phyloP scores from a whole-genome alignment of 2,329 filamentous ascomycete genomes.

The Ceratocystis ficicola region DNA sequence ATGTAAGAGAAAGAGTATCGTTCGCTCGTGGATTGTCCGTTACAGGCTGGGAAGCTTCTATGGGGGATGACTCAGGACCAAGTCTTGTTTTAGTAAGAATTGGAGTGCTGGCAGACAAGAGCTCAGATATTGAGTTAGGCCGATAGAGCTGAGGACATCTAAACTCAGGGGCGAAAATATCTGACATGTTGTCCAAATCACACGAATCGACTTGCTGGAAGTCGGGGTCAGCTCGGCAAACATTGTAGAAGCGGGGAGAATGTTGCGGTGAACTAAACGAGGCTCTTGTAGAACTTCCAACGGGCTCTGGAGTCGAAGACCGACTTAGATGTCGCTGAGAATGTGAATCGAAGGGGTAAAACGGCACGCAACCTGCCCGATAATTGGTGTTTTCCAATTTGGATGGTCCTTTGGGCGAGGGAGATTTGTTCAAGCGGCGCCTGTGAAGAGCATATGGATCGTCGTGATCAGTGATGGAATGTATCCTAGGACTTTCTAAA shows the following conservation, averaged over 20 bases:
- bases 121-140: constrained; percentile 10
- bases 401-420: background rate
- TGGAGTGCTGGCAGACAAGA: constrained; percentile 11
- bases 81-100: background rate
- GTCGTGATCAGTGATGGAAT: constrained; percentile 6
- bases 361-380: background rate
- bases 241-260: constrained; percentile 4
- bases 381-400: background rate
- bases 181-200: background rate
- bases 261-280: background rate
- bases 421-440: background rate
- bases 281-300: background rate
- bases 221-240: constrained; percentile 1
- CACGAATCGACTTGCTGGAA: background rate
- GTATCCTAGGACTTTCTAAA: constrained; percentile 5
- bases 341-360: background rate
- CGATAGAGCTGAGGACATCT: background rate
- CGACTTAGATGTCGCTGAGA: background rate
- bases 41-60: background rate
- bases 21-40: background rate
- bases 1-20: background rate
- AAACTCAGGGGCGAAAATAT: constrained; percentile 11
- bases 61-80: background rate
- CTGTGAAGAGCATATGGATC: constrained; percentile 1
- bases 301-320: constrained; percentile 5